Conservation (phyloP, 2,329 filamentous ascomycete genomes). For the Fusarium sp. region DNA sequence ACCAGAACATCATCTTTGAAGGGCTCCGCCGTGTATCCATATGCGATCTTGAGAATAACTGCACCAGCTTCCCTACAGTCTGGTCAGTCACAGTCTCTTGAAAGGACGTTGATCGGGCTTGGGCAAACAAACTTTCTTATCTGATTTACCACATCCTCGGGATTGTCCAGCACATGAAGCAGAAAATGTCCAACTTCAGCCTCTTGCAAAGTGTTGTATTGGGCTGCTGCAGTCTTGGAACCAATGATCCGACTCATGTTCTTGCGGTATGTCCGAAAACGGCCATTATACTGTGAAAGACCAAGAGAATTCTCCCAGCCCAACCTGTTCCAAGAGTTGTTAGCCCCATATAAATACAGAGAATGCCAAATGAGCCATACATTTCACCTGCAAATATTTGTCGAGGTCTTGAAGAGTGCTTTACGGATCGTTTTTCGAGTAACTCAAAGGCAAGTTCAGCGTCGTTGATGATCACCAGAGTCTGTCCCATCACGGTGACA, state of each 20-base stretch:
- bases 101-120: too few relatives aligned
- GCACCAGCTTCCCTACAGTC: constrained; percentile 26
- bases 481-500: constrained; percentile 53
- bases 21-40: constrained; percentile 32
- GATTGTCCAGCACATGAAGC: constrained; percentile 50
- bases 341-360: neutral
- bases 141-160: constrained; percentile 52
- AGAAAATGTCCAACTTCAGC: constrained; percentile 48
- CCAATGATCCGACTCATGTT: constrained; percentile 59
- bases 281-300: constrained; percentile 50
- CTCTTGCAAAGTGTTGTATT: constrained; percentile 57
- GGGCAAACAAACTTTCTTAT: constrained; percentile 52
- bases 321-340: constrained; percentile 1
- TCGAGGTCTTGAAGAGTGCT: constrained; percentile 25
- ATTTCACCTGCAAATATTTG: constrained; percentile 30
- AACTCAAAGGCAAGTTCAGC: constrained; percentile 50
- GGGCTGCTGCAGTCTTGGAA: constrained; percentile 51
- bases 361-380: neutral
- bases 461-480: constrained; percentile 56
- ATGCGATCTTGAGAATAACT: constrained; percentile 34
- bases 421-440: constrained; percentile 41
- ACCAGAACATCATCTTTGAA: constrained; percentile 29
- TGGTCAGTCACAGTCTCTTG: neutral
- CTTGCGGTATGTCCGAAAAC: constrained; percentile 57
- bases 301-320: constrained; percentile 49